Base-by-base conservation (phyloP, 305 asterid species). In the Rubia tinctorum region DNA sequence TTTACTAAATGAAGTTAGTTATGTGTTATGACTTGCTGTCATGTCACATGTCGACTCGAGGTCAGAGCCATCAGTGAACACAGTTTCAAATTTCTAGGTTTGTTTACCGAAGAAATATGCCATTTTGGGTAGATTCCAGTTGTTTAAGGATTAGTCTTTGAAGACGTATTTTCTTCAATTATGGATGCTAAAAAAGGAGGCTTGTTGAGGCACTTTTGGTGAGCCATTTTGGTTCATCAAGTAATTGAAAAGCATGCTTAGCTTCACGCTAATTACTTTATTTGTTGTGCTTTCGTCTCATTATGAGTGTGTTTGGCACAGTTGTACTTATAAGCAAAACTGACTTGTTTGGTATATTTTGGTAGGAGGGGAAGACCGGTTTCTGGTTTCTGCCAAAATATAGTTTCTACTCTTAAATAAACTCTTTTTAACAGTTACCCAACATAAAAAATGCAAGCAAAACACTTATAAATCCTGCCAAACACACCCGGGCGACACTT, bases 11-110 rank as follows among this genome's bases (percentile, higher is more conserved):
- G 61, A 18, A n/a, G 61, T 18, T n/a, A 55, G 60, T 55, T 55
- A 55, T 55, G 25, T n/a, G 60, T 55, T 55, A 55, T 55, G 25
- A 55, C 61, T 55, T 55, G 25, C 61, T 55, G 61, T 55, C 61
- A 55, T 37, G 40, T 34, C 40, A 37, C 40, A 44, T 55, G 61
- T 55, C 5, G 61, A 55, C 61, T 18, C 11, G 23, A 18, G 8
- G 23, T 23, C 61, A 55, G 61, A 53, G 60, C 23, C 25, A 53
- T 53, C 61, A 8, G 61, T 55, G 17, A 1, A n/a, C 5, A 6
- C 1, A 6, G 0, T 51, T 51, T n/a, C 17, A 15, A 51, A 4
- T 51, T 13, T n/a, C 25, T 2, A 3, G 25, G 23, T n/a, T 55
- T n/a, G 27, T 53, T 53, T 20, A 53, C 59, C 59, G 11, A 55